Percentiles rank a stretch among this genome's conserved stretches.
Evolutionary conservation across 257 asterid species (phyloP).

Genomic region (Solanum medicagineum): DNA sequence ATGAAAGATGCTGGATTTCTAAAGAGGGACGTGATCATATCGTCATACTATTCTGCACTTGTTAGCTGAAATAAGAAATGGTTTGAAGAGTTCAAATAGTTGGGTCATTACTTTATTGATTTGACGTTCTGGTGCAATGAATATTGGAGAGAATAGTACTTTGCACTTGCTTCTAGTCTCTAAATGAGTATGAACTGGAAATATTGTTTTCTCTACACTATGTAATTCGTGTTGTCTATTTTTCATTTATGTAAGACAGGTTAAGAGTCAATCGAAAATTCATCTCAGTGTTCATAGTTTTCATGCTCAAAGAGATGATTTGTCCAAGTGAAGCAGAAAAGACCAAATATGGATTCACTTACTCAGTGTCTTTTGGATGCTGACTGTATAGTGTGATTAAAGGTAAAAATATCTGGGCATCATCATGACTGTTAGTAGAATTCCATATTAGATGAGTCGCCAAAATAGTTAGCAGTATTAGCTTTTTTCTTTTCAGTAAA

Average conservation of each 20-base stretch:
- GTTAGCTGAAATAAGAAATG: too few species aligned
- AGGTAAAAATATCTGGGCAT: conserved; percentile 28
- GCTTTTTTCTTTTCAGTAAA: too few species aligned
- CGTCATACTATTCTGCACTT: too few species aligned
- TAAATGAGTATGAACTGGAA: too few species aligned
- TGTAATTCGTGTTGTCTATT: too few species aligned
- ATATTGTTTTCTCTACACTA: too few species aligned
- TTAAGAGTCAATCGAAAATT: background rate
- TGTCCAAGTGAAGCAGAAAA: conserved; percentile 10
- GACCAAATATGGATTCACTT: conserved; percentile 21
- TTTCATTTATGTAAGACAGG: background rate
- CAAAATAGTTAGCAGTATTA: too few species aligned
- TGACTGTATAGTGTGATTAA: conserved; percentile 25
- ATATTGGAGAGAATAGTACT: background rate
- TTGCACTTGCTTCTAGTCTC: background rate
- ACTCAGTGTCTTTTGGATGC: conserved; percentile 12
- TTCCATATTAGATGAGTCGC: too few species aligned
- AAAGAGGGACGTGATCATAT: too few species aligned
- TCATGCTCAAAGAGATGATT: conserved; percentile 9
- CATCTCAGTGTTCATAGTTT: background rate
- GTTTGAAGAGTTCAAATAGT: background rate
- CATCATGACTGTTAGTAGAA: too few species aligned
- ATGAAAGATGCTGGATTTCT: too few species aligned
- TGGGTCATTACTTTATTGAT: too few species aligned
- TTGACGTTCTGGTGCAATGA: background rate